phyloP scores from a whole-genome alignment of 2,329 filamentous ascomycete genomes.

The Lecanicillium sp. region DNA sequence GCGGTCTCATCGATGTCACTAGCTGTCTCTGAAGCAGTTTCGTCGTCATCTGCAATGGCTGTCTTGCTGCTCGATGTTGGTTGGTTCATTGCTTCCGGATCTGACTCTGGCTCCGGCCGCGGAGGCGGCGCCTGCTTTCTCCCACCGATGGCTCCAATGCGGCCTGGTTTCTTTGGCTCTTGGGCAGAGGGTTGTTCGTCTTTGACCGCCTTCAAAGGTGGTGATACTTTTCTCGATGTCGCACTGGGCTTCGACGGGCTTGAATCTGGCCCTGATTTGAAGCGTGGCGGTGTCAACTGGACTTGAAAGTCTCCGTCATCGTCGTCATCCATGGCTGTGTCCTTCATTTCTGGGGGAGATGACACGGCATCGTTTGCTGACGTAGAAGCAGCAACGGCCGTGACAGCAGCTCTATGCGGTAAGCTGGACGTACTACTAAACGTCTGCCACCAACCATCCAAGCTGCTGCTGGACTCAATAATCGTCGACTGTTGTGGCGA shows the following conservation, averaged over 20 bases:
- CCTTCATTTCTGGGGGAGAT: slow-evolving; percentile 1
- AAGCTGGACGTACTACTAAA: slow-evolving; percentile 29
- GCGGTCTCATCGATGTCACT: slow-evolving; percentile 24
- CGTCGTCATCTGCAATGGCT: slow-evolving; percentile 14
- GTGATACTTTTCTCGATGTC: slow-evolving; percentile 1
- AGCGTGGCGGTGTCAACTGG: slow-evolving; percentile 40
- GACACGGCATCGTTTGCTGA: slow-evolving; percentile 12
- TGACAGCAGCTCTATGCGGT: slow-evolving; percentile 11
- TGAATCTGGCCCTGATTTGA: slow-evolving; percentile 24
- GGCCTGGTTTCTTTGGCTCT: slow-evolving; percentile 17
- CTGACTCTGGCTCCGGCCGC: not conserved
- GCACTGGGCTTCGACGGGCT: slow-evolving; percentile 13
- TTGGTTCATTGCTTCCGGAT: slow-evolving; percentile 15
- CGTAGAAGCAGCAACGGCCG: slow-evolving; percentile 7
- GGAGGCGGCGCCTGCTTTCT: slow-evolving; percentile 24
- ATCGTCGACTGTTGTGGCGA: slow-evolving; percentile 24
- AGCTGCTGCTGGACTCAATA: slow-evolving; percentile 26
- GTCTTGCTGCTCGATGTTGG: slow-evolving; percentile 15
- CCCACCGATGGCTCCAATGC: slow-evolving; percentile 32
- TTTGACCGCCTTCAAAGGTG: slow-evolving; percentile 9
- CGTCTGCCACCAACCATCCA: slow-evolving; percentile 46
- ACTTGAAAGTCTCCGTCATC: slow-evolving; percentile 48
- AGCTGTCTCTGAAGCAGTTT: slow-evolving; percentile 41
- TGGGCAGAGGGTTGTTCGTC: not conserved
- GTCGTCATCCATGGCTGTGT: slow-evolving; percentile 22